phyloP scores from a whole-genome alignment of 2,329 filamentous ascomycete species.

The Cercospora beticola region DNA sequence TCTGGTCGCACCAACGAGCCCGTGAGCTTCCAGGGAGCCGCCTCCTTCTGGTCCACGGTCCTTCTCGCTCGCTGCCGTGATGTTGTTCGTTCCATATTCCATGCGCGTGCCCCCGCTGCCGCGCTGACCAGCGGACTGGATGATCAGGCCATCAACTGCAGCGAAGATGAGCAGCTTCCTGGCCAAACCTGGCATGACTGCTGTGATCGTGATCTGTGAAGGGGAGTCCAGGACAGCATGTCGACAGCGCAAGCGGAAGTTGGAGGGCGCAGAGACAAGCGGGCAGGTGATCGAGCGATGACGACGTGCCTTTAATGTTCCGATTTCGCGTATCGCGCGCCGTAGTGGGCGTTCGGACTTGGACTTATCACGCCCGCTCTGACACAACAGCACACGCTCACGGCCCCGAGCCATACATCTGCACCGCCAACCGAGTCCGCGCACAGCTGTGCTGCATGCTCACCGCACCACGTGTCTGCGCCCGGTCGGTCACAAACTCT shows the following conservation, averaged over 20 bases:
- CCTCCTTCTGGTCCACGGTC: conserved; percentile 40
- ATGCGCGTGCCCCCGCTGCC: conserved; percentile 35
- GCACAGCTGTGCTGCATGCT: background rate
- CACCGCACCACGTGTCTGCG: background rate
- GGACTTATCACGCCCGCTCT: background rate
- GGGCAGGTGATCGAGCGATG: background rate
- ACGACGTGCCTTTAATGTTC: background rate
- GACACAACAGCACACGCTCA: background rate
- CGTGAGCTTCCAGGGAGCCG: conserved; percentile 47
- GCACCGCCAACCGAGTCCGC: background rate
- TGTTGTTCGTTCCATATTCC: conserved; percentile 49
- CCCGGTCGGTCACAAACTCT: background rate
- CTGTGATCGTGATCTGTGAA: background rate
- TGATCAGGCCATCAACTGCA: conserved; percentile 75
- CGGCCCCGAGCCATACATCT: background rate
- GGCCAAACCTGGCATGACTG: conserved; percentile 69
- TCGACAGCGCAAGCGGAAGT: background rate
- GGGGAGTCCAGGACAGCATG: background rate
- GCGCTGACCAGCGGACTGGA: conserved; percentile 66
- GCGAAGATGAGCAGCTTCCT: conserved; percentile 76
- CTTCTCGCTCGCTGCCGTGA: conserved; percentile 47
- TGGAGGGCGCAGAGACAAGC: background rate
- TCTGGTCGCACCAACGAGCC: conserved; percentile 55
- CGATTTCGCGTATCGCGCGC: background rate
- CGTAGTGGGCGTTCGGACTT: background rate